Evolutionary conservation across 1,284 basidiomycete species (phyloP).

Genomic region (Rhodotorula sp.): DNA sequence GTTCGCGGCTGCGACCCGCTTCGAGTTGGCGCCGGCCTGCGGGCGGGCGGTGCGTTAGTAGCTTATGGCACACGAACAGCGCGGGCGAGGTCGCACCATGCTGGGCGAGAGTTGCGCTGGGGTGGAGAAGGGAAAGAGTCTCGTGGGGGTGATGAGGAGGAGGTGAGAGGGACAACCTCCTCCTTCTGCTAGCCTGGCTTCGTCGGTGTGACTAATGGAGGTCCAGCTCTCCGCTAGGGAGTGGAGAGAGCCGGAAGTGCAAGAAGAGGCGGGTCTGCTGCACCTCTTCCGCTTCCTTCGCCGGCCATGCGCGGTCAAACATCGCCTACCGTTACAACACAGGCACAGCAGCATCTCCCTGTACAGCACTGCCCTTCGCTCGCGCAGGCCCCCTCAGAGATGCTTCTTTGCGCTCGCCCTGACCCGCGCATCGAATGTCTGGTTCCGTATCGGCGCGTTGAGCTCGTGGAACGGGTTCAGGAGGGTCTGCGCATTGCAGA

Average conservation of each 20-base stretch:
- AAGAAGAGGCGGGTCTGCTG: neutral
- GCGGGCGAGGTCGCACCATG: neutral
- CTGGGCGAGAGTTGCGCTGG: neutral
- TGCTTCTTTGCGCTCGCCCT: slow-evolving; percentile 82
- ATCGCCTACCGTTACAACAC: slow-evolving; percentile 1
- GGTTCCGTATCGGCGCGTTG: slow-evolving; percentile 75
- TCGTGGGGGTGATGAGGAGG: neutral
- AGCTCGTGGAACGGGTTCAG: slow-evolving; percentile 91
- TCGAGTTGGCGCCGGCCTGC: slow-evolving; percentile 36
- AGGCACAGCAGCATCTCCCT: neutral
- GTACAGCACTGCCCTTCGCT: neutral
- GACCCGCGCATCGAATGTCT: slow-evolving; percentile 77
- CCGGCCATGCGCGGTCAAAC: too few species aligned
- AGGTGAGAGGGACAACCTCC: neutral
- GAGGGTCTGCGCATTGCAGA: slow-evolving; percentile 63
- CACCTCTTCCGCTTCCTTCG: neutral
- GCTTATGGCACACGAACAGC: neutral
- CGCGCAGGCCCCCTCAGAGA: slow-evolving; percentile 56
- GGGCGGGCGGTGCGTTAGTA: too few species aligned
- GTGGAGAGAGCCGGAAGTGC: neutral
- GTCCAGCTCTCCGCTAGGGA: too few species aligned
- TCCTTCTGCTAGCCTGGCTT: neutral
- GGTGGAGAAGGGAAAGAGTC: too few species aligned
- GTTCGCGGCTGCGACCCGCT: slow-evolving; percentile 34
- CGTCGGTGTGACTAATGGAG: too few species aligned